Percentiles rank a stretch among this genome's conserved stretches.
These are phyloP conservation scores for Raphanus hybrid DNA, from an alignment of 441 rosid species.

Conservation along the genomic window DNA sequence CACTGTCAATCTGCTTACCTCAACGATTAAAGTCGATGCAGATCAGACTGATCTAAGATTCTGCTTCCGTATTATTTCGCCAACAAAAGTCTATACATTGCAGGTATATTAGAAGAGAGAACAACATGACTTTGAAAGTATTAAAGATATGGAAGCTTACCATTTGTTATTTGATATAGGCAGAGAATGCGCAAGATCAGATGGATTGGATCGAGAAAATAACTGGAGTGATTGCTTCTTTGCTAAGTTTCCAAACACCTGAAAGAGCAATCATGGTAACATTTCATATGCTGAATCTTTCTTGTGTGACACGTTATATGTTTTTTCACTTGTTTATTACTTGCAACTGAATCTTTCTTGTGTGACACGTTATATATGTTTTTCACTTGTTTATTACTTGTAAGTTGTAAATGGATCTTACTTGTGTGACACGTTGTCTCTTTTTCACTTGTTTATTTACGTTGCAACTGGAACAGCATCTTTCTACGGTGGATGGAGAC, in stretches of 20 bases:
- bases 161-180: slow-evolving; percentile 58
- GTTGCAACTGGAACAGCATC: slow-evolving; percentile 50
- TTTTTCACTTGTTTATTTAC: no score
- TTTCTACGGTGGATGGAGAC: slow-evolving; percentile 57
- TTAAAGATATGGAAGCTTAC: background rate
- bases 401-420: slow-evolving; percentile 1
- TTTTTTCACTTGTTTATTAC: no score
- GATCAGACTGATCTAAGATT: slow-evolving; percentile 97
- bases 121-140: background rate
- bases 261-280: slow-evolving; percentile 66
- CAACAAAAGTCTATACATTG: slow-evolving; percentile 84
- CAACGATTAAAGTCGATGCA: slow-evolving; percentile 92
- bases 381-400: no score
- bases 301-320: slow-evolving; percentile 7
- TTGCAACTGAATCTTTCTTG: slow-evolving; percentile 18
- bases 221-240: slow-evolving; percentile 92
- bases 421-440: slow-evolving; percentile 6
- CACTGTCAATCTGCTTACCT: slow-evolving; percentile 89
- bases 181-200: slow-evolving; percentile 95
- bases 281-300: slow-evolving; percentile 12
- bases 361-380: background rate
- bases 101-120: slow-evolving; percentile 60
- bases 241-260: slow-evolving; percentile 80
- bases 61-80: slow-evolving; percentile 96
- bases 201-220: slow-evolving; percentile 99